Percentiles rank a stretch among this genome's conserved stretches.
phyloP scores from a whole-genome alignment of 176 grass and related monocot species.

The Urochloa ruziziensis region DNA sequence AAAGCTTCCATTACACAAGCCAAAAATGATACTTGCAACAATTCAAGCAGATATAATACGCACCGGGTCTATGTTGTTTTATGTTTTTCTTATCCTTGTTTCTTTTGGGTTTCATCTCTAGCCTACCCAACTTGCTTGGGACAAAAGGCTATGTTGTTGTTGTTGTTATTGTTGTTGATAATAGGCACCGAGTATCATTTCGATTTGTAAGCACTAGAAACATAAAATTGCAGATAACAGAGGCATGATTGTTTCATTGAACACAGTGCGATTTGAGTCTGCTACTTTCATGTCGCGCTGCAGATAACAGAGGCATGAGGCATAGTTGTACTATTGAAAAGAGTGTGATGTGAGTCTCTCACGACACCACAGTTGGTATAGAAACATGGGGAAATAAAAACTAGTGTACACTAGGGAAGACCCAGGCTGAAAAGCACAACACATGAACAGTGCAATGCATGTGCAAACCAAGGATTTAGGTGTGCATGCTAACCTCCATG shows the following conservation, averaged over 20 bases:
- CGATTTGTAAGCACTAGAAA: background rate
- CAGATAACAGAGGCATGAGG: background rate
- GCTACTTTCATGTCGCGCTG: constrained; percentile 7
- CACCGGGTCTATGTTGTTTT: no score
- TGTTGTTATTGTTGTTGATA: no score
- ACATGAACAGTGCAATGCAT: background rate
- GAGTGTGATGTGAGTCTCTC: background rate
- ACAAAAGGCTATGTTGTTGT: no score
- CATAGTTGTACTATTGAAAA: background rate
- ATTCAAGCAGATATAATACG: background rate
- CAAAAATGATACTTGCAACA: background rate
- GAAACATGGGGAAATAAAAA: constrained; percentile 20
- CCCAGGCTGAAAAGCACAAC: background rate
- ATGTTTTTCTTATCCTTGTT: no score
- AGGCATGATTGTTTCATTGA: background rate
- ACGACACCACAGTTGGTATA: background rate
- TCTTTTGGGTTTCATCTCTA: no score
- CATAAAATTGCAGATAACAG: background rate
- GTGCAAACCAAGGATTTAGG: constrained; percentile 11
- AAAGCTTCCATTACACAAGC: background rate
- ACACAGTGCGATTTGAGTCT: background rate
- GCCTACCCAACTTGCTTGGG: no score
- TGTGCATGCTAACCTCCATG: constrained; percentile 52
- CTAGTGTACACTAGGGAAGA: background rate
- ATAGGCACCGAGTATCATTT: background rate